phyloP scores from a whole-genome alignment of 2,329 filamentous ascomycete species.

The Alternaria metachromatica region DNA sequence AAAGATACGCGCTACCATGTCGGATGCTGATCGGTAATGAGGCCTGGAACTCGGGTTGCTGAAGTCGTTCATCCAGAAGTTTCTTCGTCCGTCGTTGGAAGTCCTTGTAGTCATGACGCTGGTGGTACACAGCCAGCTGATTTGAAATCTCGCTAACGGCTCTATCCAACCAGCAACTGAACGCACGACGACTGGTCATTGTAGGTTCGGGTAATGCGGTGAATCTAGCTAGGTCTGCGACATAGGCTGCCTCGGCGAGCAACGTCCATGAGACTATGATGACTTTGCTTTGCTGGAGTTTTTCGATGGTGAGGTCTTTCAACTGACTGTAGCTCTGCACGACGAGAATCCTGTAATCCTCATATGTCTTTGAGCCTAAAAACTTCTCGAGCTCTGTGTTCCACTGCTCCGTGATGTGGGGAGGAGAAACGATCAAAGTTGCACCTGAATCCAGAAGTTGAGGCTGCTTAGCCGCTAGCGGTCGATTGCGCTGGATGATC shows the following conservation, averaged over 20 bases:
- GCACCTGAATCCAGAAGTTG: constrained; percentile 58
- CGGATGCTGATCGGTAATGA: constrained; percentile 49
- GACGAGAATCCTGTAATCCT: constrained; percentile 52
- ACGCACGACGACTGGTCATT: constrained; percentile 54
- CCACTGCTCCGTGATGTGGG: constrained; percentile 65
- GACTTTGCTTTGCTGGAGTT: constrained; percentile 60
- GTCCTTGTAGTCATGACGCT: constrained; percentile 32
- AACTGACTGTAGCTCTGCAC: constrained; percentile 53
- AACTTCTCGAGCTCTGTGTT: constrained; percentile 60
- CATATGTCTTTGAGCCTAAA: constrained; percentile 43
- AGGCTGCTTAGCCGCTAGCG: constrained; percentile 3
- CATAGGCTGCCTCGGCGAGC: constrained; percentile 57
- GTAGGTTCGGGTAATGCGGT: constrained; percentile 53
- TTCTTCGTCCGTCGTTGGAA: constrained; percentile 37
- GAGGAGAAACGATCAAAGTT: constrained; percentile 66
- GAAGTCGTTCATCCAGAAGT: constrained; percentile 32
- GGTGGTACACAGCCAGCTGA: constrained; percentile 49
- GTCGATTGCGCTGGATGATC: constrained; percentile 22
- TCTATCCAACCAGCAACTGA: constrained; percentile 61
- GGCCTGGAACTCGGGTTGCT: constrained; percentile 45
- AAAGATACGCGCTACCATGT: constrained; percentile 40
- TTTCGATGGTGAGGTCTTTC: constrained; percentile 49
- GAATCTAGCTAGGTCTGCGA: constrained; percentile 58
- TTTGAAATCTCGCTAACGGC: constrained; percentile 52
- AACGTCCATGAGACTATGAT: constrained; percentile 63